Conservation (phyloP, 305 asterid species). For the Petunia hybrid region DNA sequence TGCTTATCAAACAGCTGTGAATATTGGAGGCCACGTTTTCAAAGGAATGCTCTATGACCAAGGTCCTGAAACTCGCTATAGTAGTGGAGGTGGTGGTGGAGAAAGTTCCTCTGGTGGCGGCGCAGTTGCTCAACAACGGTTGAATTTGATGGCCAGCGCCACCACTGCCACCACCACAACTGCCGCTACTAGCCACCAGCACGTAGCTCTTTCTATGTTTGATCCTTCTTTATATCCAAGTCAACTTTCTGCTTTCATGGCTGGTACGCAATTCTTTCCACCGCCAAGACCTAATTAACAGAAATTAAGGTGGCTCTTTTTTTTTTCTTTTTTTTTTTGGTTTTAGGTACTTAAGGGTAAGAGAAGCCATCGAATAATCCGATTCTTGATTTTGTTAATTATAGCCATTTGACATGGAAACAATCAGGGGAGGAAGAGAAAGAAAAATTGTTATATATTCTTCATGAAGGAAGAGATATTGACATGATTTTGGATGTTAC, state of each 20-base stretch:
- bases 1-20: constrained; percentile 81
- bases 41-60: constrained; percentile 83
- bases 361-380: neutral
- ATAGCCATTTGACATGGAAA: no score
- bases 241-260: constrained; percentile 34
- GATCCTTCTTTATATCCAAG: constrained; percentile 33
- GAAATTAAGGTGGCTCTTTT: no score
- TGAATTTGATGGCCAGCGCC: constrained; percentile 48
- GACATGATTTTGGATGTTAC: neutral
- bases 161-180: constrained; percentile 30
- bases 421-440: neutral
- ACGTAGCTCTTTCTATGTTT: constrained; percentile 8
- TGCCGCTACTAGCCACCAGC: neutral
- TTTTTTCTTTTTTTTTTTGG: no score
- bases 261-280: constrained; percentile 34
- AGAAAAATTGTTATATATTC: neutral
- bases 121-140: constrained; percentile 45
- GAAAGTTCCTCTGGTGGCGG: constrained; percentile 42
- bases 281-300: constrained; percentile 31
- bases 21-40: constrained; percentile 79
- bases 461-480: neutral
- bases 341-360: no score
- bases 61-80: constrained; percentile 61
- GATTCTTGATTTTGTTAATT: neutral
- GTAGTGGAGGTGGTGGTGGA: constrained; percentile 41